These are phyloP conservation scores for Sorghum bicolor DNA, from an alignment of 176 grass and related monocot genomes.

Conservation along the genomic window DNA sequence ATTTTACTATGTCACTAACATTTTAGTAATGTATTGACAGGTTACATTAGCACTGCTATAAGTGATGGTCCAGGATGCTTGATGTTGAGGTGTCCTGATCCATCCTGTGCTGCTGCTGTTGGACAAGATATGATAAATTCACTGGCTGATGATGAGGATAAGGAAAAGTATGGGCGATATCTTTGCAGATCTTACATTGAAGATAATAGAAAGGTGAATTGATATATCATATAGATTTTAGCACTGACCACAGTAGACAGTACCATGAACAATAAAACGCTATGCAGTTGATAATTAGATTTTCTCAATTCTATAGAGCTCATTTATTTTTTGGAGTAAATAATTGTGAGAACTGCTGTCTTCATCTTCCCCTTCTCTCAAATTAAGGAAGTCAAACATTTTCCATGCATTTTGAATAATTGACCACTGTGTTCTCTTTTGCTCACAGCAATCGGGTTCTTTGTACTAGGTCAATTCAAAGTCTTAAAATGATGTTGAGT, in stretches of 20 bases:
- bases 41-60: slow-evolving; percentile 97
- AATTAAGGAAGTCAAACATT: not conserved
- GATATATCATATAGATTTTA: not conserved
- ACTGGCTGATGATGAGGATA: slow-evolving; percentile 67
- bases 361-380: not conserved
- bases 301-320: not conserved
- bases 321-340: not conserved
- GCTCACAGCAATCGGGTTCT: not conserved
- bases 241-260: not conserved
- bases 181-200: slow-evolving; percentile 95
- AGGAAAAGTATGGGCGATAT: slow-evolving; percentile 83
- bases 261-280: slow-evolving; percentile 2
- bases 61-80: slow-evolving; percentile 98
- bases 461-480: not conserved
- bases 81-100: slow-evolving; percentile 97
- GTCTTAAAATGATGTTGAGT: slow-evolving; percentile 11
- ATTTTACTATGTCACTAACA: not conserved
- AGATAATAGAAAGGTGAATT: slow-evolving; percentile 94
- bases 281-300: not conserved
- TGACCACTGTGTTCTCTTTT: not conserved
- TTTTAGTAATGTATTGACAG: slow-evolving; percentile 44
- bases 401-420: not conserved
- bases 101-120: slow-evolving; percentile 81
- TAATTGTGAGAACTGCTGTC: not conserved
- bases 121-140: slow-evolving; percentile 80